Evolutionary conservation across 2,329 filamentous ascomycete genomes (phyloP).

Genomic region (Pseudogymnoascus sp.): DNA sequence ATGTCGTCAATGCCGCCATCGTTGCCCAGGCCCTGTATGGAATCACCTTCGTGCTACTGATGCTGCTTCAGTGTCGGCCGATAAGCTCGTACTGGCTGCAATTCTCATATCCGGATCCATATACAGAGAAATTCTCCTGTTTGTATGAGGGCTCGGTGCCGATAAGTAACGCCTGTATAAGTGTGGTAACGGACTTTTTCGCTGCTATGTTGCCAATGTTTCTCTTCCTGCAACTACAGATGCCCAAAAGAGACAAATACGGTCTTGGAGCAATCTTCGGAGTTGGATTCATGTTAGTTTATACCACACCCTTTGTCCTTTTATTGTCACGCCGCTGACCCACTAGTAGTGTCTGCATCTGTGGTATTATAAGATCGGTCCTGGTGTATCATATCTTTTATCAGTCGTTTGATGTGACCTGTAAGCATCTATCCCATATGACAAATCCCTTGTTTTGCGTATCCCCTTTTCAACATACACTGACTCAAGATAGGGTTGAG

Average conservation of each 20-base stretch:
- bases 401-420: background rate
- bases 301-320: background rate
- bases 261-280: conserved; percentile 5
- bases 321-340: background rate
- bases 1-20: background rate
- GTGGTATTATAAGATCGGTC: background rate
- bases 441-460: background rate
- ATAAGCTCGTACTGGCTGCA: background rate
- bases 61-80: background rate
- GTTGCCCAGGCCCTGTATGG: background rate
- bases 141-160: background rate
- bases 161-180: background rate
- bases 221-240: conserved; percentile 1
- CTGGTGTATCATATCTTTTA: background rate
- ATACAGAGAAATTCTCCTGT: background rate
- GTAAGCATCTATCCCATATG: background rate
- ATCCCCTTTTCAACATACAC: background rate
- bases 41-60: background rate
- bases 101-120: background rate
- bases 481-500: background rate
- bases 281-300: conserved; percentile 3
- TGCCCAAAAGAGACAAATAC: conserved; percentile 5
- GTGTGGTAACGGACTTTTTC: conserved; percentile 1
- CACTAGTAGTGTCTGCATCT: background rate
- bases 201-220: background rate